Evolutionary conservation across 2,329 filamentous ascomycete genomes (phyloP).

Genomic region (Fusarium sp.): DNA sequence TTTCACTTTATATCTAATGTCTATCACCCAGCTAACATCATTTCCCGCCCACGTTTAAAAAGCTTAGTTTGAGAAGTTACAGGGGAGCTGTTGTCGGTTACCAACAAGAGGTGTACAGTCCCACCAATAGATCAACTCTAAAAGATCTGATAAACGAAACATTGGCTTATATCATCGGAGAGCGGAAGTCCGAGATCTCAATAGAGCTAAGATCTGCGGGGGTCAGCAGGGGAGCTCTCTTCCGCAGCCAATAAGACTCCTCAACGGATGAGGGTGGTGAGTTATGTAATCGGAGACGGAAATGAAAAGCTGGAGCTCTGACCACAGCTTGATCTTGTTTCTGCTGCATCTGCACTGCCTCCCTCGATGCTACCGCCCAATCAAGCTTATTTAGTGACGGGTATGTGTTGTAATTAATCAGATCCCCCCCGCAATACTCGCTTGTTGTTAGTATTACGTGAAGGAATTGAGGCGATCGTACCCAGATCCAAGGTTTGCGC

Average conservation of each 20-base stretch:
- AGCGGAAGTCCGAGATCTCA: neutral
- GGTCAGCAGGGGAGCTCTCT: neutral
- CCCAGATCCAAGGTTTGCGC: neutral
- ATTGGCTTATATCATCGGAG: neutral
- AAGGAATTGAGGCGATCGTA: neutral
- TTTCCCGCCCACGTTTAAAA: neutral
- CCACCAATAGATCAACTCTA: neutral
- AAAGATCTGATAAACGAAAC: neutral
- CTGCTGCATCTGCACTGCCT: neutral
- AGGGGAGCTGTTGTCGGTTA: neutral
- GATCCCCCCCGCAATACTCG: neutral
- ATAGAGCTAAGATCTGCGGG: neutral
- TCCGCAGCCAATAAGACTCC: fast-evolving
- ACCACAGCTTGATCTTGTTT: neutral
- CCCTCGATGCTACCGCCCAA: neutral
- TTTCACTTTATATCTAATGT: slow-evolving; percentile 11
- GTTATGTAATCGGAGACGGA: slow-evolving; percentile 1
- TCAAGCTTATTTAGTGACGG: neutral
- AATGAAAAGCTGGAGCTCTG: neutral
- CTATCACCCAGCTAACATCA: neutral
- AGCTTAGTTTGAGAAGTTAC: neutral
- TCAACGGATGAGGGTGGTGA: fast-evolving
- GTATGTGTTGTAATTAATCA: neutral
- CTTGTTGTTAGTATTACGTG: neutral
- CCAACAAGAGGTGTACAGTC: neutral